phyloP scores from a whole-genome alignment of 2,329 filamentous ascomycete genomes.

The Verticillium albo-atrum region DNA sequence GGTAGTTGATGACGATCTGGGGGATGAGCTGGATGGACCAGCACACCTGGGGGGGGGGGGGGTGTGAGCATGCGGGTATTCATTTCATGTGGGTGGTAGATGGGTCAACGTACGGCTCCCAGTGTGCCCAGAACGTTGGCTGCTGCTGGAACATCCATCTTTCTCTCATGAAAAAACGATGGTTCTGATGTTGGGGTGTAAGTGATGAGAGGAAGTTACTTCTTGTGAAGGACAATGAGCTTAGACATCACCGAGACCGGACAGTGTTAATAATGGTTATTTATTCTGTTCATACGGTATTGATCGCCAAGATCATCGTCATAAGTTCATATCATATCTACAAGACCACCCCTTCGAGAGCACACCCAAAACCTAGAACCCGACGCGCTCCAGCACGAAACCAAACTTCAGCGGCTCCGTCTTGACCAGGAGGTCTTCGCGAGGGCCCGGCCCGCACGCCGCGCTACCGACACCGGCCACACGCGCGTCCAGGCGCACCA shows the following conservation, averaged over 20 bases:
- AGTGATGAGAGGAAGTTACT: not conserved
- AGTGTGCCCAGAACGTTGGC: slow-evolving; percentile 56
- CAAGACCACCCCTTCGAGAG: no score
- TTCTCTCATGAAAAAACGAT: no score
- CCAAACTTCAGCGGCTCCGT: slow-evolving; percentile 34
- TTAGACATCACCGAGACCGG: no score
- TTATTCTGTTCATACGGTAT: no score
- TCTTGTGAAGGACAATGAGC: no score
- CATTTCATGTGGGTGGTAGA: not conserved
- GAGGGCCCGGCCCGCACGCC: slow-evolving; percentile 43
- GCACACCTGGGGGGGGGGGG: slow-evolving; percentile 38
- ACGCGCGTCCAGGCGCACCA: slow-evolving; percentile 37
- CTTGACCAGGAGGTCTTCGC: slow-evolving; percentile 38
- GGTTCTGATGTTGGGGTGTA: not conserved
- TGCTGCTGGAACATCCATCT: slow-evolving; percentile 50
- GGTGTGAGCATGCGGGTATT: slow-evolving; percentile 2
- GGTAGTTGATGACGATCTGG: slow-evolving; percentile 65
- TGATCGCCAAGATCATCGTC: no score
- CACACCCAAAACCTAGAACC: slow-evolving; percentile 9
- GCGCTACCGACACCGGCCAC: slow-evolving; percentile 46
- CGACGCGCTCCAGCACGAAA: slow-evolving; percentile 32
- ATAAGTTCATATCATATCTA: no score
- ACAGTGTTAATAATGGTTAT: no score
- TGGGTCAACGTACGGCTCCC: slow-evolving; percentile 41
- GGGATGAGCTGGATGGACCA: slow-evolving; percentile 66